Evolutionary conservation across 169 alveolate genomes (phyloP).

Genomic region (Pseudocohnilembus persalinus): DNA sequence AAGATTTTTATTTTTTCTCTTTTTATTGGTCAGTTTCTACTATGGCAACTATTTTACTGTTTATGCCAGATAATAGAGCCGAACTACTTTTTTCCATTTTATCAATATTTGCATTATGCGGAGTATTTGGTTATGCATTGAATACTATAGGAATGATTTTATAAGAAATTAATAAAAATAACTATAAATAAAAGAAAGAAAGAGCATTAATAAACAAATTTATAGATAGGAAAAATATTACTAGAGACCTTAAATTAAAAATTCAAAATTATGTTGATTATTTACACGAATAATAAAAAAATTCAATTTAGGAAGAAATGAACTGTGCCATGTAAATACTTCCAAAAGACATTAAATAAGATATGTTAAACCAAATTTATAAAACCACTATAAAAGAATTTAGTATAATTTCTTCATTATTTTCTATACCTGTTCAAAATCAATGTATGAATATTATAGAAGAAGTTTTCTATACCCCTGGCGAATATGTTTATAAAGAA

Average conservation of each 20-base stretch:
- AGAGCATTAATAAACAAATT: too few species aligned
- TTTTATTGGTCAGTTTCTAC: background rate
- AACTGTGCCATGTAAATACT: too few species aligned
- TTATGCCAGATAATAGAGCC: background rate
- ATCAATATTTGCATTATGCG: background rate
- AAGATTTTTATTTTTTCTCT: background rate
- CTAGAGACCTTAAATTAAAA: too few species aligned
- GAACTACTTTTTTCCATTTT: background rate
- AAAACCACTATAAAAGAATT: too few species aligned
- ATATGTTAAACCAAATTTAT: too few species aligned
- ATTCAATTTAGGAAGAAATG: too few species aligned
- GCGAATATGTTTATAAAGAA: too few species aligned
- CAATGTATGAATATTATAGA: too few species aligned
- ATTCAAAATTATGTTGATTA: background rate
- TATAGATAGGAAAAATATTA: background rate
- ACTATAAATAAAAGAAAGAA: background rate
- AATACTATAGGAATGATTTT: background rate
- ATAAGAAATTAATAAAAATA: background rate
- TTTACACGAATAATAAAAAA: background rate
- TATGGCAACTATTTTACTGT: background rate
- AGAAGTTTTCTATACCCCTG: too few species aligned
- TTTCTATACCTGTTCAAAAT: too few species aligned
- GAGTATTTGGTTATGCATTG: background rate
- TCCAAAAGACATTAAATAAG: too few species aligned
- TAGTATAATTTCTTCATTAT: too few species aligned